Evolutionary conservation across 805 yeast genomes (phyloP), one percentile per base, ranked within the genome.

Genomic region (Hermanozyma aechmeae): DNA sequence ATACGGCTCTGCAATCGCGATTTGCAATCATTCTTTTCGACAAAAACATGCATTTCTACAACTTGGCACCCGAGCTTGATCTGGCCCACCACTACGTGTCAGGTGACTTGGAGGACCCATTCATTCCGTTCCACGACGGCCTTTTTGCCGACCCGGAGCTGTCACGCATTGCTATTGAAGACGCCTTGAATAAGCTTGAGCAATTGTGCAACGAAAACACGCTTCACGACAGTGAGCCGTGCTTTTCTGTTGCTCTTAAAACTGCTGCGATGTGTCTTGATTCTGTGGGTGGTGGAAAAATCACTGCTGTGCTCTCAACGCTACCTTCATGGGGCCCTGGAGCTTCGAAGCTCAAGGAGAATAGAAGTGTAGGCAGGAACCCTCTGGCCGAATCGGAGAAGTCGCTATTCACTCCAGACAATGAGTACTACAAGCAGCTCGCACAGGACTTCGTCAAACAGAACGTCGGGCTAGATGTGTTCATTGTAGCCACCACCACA

Each of bases 281-380:
- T 25, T 53, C 58, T 14, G 67, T 66, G 19, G 95, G 92, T 6
- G 92, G 92, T 37, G 98, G 97, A 35, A 82, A 87, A 42, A 76
- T 89, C 19, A 69, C 79, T 14, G 68, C 82, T 0, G 52, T 81
- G 4, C 55, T 87, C 24, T 67, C 83, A 2, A 58, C 76, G 2
- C 51, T 85, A 23, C 96, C 98, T 5, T 68, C 83, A 1, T 68
- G 75, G 68, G 95, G 95, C 1, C 79, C 85, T 0, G 96, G 96
- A 4, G 61, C 68, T 7, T 62, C 79, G 30, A 56, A 61, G n/a
- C 56, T 53, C 31, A 72, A 66, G 40, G 58, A 59, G 15, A 51
- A 51, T 34, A 52, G 52, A 25, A 39, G 54, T 4, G 58, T 58
- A 11, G 63, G 64, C 4, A 63, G 71, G 14, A 45, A 53, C 15